A percentile compares a stretch with the other conserved stretches of the same genome.
phyloP scores from a whole-genome alignment of 768 basidiomycete genomes.

The Tephrocybe sp. region DNA sequence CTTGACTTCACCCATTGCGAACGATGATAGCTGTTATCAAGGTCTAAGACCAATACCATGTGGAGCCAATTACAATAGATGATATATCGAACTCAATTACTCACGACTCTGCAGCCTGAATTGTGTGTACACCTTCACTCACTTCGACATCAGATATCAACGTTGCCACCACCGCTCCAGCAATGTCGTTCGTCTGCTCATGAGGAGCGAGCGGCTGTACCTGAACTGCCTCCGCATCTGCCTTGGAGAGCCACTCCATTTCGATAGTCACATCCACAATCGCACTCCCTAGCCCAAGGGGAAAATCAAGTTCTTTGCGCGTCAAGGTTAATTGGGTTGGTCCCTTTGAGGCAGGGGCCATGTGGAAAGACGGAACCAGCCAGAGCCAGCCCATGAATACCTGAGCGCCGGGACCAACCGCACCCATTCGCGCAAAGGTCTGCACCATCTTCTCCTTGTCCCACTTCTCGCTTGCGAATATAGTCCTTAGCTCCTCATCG shows the following conservation, averaged over 20 bases:
- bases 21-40: too few species aligned
- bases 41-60: too few species aligned
- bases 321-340: constrained; percentile 43
- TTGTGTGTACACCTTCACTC: neutral
- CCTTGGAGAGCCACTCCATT: constrained; percentile 42
- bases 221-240: constrained; percentile 4
- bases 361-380: constrained; percentile 84
- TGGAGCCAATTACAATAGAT: too few species aligned
- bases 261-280: constrained; percentile 67
- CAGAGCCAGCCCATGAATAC: constrained; percentile 84
- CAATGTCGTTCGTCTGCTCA: neutral
- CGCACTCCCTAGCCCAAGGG: constrained; percentile 66
- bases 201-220: constrained; percentile 1
- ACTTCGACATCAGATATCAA: neutral
- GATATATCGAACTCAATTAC: too few species aligned
- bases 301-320: constrained; percentile 72
- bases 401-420: constrained; percentile 39
- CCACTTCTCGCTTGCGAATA: constrained; percentile 59
- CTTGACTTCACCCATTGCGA: too few species aligned
- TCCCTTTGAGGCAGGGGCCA: constrained; percentile 44
- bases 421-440: constrained; percentile 65
- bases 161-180: neutral
- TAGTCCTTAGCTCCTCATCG: constrained; percentile 34
- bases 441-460: constrained; percentile 78
- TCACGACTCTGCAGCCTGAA: neutral